These are phyloP conservation scores for Tuber indicum DNA, from an alignment of 495 filamentous ascomycete genomes.

Conservation along the genomic window DNA sequence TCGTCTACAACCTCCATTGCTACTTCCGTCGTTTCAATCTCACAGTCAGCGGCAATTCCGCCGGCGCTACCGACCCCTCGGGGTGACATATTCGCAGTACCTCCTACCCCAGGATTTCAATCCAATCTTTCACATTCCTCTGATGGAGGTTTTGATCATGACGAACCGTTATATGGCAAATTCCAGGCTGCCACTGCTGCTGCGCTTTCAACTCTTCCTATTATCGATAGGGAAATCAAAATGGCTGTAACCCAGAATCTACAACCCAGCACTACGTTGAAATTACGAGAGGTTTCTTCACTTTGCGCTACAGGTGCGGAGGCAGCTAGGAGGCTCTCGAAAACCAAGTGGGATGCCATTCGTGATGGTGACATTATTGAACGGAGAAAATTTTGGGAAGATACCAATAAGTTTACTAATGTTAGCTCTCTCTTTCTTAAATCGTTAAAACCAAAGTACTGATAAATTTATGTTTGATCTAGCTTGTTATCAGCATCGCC, in stretches of 20 bases:
- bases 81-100: conserved; percentile 26
- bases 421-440: background rate
- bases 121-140: conserved; percentile 24
- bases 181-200: conserved; percentile 37
- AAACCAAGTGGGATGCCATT: conserved; percentile 39
- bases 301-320: conserved; percentile 36
- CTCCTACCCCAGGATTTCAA: conserved; percentile 22
- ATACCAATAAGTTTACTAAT: conserved; percentile 42
- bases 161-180: conserved; percentile 38
- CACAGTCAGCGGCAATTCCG: conserved; percentile 16
- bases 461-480: conserved; percentile 13
- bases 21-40: conserved; percentile 16
- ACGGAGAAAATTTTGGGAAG: conserved; percentile 41
- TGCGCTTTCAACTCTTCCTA: conserved; percentile 33
- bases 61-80: conserved; percentile 29
- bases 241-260: conserved; percentile 28
- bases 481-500: conserved; percentile 40
- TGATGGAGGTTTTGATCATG: conserved; percentile 36
- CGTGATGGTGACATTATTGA: conserved; percentile 37
- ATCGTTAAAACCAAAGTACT: background rate
- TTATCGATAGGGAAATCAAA: conserved; percentile 39
- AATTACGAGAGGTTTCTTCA: conserved; percentile 36
- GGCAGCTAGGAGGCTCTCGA: conserved; percentile 36
- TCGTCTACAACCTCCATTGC: conserved; percentile 25
- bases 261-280: conserved; percentile 34